Evolutionary conservation across 345 rosid species (phyloP).

Genomic region (Euphorbia lathyris): DNA sequence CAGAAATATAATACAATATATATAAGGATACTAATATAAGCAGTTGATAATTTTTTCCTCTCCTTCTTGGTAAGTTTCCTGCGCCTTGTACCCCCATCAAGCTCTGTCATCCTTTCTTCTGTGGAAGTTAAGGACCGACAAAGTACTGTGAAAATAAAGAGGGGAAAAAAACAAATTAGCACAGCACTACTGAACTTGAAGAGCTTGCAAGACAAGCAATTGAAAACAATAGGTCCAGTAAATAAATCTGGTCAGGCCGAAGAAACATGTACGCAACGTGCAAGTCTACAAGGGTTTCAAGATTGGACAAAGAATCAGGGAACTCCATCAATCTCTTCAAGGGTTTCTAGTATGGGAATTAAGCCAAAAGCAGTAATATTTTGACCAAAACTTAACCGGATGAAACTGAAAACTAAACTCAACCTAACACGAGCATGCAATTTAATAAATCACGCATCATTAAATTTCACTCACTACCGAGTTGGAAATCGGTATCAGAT

Average conservation of each 20-base stretch:
- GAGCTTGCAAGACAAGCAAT: conserved; percentile 1
- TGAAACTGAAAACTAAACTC: neutral
- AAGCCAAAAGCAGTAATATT: neutral
- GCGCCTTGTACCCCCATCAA: conserved; percentile 32
- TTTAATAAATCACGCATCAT: conserved; percentile 4
- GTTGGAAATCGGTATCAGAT: neutral
- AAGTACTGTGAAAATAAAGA: conserved; percentile 41
- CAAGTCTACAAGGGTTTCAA: neutral
- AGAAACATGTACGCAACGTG: neutral
- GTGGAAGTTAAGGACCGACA: conserved; percentile 42
- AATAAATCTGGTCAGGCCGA: neutral
- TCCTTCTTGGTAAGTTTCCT: conserved; percentile 58
- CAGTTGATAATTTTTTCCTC: conserved; percentile 43
- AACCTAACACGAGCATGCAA: neutral
- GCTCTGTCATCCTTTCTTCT: conserved; percentile 30
- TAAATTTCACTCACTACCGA: neutral
- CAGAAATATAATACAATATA: neutral
- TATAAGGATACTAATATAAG: conserved; percentile 46
- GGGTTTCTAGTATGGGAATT: neutral
- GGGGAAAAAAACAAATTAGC: conserved; percentile 19
- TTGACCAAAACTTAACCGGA: neutral
- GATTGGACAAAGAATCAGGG: neutral
- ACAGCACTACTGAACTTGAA: conserved; percentile 25
- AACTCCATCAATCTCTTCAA: conserved; percentile 5
- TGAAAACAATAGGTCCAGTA: neutral